Percentiles rank a stretch among this genome's conserved stretches.
Conservation (phyloP, 2,329 filamentous ascomycete species). For the Scedosporium apiospermum region DNA sequence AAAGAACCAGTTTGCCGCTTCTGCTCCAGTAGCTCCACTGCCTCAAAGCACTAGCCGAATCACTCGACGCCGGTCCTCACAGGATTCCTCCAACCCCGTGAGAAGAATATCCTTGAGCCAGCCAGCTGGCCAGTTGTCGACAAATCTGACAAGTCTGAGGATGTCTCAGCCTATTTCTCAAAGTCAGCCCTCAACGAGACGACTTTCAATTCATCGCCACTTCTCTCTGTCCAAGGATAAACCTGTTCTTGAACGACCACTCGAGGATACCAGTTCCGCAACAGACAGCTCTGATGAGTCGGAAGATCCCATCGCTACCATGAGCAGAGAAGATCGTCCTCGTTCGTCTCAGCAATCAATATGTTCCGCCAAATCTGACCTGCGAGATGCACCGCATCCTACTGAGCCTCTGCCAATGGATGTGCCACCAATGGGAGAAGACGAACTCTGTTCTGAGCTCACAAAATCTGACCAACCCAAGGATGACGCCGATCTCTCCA, state of each 20-base stretch:
- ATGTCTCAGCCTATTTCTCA: no score
- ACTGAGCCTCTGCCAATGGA: not conserved
- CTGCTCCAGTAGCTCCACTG: no score
- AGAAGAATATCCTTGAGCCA: no score
- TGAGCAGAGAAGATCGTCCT: not conserved
- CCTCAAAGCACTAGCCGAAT: no score
- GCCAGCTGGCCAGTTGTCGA: no score
- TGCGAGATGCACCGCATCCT: not conserved
- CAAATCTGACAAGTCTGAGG: no score
- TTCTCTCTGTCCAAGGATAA: not conserved
- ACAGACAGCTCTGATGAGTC: not conserved
- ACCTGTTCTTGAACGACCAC: no score
- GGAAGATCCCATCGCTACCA: not conserved
- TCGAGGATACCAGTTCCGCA: not conserved
- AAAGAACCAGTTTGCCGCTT: no score
- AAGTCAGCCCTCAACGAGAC: no score
- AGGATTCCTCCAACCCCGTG: no score
- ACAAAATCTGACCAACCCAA: not conserved
- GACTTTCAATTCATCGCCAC: no score
- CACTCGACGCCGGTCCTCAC: no score
- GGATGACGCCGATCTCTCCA: not conserved
- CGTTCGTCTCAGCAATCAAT: not conserved
- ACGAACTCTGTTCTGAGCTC: not conserved
- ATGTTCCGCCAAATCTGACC: not conserved
- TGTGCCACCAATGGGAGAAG: not conserved